A percentile compares a stretch with the other conserved stretches of the same genome.
These are phyloP conservation scores for Silene uniflora DNA, from an alignment of 148 eudicot genomes.

Conservation along the genomic window DNA sequence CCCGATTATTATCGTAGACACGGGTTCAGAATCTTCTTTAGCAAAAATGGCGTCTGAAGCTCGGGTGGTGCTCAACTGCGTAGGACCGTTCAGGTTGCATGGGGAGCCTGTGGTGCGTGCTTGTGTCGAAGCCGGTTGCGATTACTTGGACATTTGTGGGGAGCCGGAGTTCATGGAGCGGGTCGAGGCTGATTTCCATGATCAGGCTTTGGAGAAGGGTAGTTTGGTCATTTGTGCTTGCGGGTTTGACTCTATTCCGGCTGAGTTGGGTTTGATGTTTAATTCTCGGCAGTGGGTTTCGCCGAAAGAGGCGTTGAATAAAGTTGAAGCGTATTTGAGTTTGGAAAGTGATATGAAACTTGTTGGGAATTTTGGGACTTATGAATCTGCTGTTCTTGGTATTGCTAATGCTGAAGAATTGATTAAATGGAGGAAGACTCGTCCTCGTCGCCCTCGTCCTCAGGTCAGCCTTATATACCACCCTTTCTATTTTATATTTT, in stretches of 20 bases:
- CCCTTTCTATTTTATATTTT: too few species aligned
- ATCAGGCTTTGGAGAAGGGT: conserved; percentile 49
- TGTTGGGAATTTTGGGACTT: conserved; percentile 75
- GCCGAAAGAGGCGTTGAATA: conserved; percentile 35
- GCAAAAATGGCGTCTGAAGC: conserved; percentile 38
- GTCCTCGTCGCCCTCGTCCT: conserved; percentile 55
- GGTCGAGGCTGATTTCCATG: conserved; percentile 48
- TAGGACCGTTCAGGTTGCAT: conserved; percentile 71
- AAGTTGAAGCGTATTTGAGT: conserved; percentile 65
- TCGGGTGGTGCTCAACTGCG: conserved; percentile 63
- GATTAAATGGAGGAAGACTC: conserved; percentile 47
- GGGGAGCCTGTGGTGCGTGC: conserved; percentile 65
- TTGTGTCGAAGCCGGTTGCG: conserved; percentile 58
- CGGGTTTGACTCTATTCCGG: conserved; percentile 89
- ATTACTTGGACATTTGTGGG: conserved; percentile 75
- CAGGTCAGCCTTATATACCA: conserved; percentile 23
- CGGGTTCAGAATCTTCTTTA: conserved; percentile 45
- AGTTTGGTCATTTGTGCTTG: conserved; percentile 73
- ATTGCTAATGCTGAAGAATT: conserved; percentile 65
- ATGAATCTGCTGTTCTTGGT: conserved; percentile 77
- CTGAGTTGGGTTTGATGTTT: conserved; percentile 66
- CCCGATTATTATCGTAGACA: conserved; percentile 56
- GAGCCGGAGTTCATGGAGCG: conserved; percentile 95
- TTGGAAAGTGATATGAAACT: conserved; percentile 66
- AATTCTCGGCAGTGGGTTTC: conserved; percentile 53